phyloP scores from a whole-genome alignment of 2,329 filamentous ascomycete species.

The Drechslera avenae region DNA sequence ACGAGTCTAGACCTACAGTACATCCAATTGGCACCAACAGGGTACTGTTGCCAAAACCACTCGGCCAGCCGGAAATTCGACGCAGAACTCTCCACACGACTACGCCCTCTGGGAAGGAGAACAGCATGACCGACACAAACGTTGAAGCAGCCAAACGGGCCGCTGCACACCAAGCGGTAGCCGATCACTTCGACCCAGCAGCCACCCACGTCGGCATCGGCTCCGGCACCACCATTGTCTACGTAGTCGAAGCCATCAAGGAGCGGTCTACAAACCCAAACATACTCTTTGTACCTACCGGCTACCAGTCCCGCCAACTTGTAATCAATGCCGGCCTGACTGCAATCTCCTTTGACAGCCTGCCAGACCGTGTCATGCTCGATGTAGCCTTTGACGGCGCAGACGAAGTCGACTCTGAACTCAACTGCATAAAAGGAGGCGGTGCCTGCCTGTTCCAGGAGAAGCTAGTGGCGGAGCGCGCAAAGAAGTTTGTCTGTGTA shows the following conservation, averaged over 20 bases:
- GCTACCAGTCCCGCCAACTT: slow-evolving; percentile 85
- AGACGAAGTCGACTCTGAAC: slow-evolving; percentile 90
- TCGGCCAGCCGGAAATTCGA: neutral
- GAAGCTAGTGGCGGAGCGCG: slow-evolving; percentile 86
- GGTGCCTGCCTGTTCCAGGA: slow-evolving; percentile 98
- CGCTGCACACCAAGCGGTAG: slow-evolving; percentile 75
- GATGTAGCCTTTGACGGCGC: slow-evolving; percentile 96
- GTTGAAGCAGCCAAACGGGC: slow-evolving; percentile 76
- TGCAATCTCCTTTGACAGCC: slow-evolving; percentile 76
- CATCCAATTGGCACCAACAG: slow-evolving; percentile 6
- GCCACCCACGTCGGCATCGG: slow-evolving; percentile 77
- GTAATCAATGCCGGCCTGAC: slow-evolving; percentile 79
- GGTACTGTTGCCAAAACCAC: neutral
- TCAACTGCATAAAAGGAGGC: slow-evolving; percentile 98
- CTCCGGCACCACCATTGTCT: slow-evolving; percentile 80
- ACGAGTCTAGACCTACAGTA: slow-evolving; percentile 11
- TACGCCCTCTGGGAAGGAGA: slow-evolving; percentile 1
- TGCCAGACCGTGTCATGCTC: slow-evolving; percentile 68
- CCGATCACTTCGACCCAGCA: slow-evolving; percentile 68
- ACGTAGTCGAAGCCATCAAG: slow-evolving; percentile 81
- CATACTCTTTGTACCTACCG: slow-evolving; percentile 91
- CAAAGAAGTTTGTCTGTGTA: slow-evolving; percentile 85
- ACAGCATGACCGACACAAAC: slow-evolving; percentile 39
- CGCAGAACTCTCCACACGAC: slow-evolving; percentile 16
- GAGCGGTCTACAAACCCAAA: slow-evolving; percentile 42